Evolutionary conservation across 2,329 filamentous ascomycete species (phyloP).

Genomic region (Xylaria sp.): DNA sequence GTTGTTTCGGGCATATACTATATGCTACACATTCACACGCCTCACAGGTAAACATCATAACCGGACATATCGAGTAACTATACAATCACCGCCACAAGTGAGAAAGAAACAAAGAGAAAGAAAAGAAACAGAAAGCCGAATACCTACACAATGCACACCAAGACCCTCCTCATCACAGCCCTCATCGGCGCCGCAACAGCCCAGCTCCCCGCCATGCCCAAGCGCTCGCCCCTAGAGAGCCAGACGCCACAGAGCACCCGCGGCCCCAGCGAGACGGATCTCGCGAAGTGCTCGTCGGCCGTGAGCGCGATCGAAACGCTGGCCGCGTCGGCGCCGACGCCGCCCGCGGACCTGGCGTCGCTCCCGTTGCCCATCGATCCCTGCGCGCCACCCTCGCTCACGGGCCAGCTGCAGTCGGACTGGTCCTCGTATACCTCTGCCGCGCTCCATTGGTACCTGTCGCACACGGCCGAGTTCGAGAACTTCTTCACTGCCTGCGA

Average conservation of each 20-base stretch:
- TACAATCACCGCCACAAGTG: neutral
- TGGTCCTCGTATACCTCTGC: slow-evolving; percentile 41
- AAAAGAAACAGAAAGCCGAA: neutral
- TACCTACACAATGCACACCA: slow-evolving; percentile 32
- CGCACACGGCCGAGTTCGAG: slow-evolving; percentile 40
- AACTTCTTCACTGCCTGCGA: slow-evolving; percentile 40
- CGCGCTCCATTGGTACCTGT: slow-evolving; percentile 40
- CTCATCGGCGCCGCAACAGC: slow-evolving; percentile 38
- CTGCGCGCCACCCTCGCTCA: slow-evolving; percentile 41
- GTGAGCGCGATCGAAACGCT: slow-evolving; percentile 35
- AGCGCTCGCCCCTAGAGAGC: slow-evolving; percentile 21
- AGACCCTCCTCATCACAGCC: slow-evolving; percentile 34
- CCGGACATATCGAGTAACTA: neutral
- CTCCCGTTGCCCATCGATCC: slow-evolving; percentile 36
- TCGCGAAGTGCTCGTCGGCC: slow-evolving; percentile 37
- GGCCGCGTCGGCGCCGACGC: slow-evolving; percentile 39
- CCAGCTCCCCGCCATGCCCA: slow-evolving; percentile 36
- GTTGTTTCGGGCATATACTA: neutral
- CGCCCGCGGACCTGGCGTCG: slow-evolving; percentile 36
- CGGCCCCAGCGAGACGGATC: slow-evolving; percentile 35
- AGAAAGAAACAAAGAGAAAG: neutral
- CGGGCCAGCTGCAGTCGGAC: slow-evolving; percentile 38
- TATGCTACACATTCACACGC: neutral
- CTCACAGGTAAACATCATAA: neutral
- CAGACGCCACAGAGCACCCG: slow-evolving; percentile 35